These are phyloP conservation scores for Hapsidospora chrysogenum DNA, from an alignment of 495 filamentous ascomycete species.

Conservation along the genomic window DNA sequence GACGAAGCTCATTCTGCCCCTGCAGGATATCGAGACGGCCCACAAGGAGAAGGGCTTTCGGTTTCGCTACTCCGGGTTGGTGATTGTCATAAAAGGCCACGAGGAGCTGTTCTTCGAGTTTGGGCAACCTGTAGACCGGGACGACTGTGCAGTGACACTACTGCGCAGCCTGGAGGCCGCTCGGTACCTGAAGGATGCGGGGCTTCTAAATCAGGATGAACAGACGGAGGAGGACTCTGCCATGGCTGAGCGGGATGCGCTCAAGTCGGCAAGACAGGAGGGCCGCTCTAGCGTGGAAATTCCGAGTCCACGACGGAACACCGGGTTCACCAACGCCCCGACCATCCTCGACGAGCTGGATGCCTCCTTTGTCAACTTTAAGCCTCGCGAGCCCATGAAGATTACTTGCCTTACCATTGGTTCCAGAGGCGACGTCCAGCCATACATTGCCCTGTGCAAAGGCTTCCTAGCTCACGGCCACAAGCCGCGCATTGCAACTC, in stretches of 20 bases:
- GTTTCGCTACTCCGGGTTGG: conserved; percentile 80
- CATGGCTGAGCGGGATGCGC: conserved; percentile 62
- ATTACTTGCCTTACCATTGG: conserved; percentile 94
- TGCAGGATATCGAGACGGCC: conserved; percentile 86
- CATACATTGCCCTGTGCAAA: conserved; percentile 93
- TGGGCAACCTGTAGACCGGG: conserved; percentile 50
- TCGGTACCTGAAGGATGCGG: conserved; percentile 55
- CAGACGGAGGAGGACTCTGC: conserved; percentile 58
- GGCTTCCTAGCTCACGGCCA: conserved; percentile 80
- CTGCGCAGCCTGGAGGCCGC: conserved; percentile 58
- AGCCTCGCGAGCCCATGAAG: conserved; percentile 63
- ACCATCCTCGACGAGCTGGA: conserved; percentile 77
- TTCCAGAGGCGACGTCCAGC: conserved; percentile 89
- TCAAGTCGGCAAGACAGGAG: conserved; percentile 58
- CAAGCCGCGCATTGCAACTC: conserved; percentile 74
- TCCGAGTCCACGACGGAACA: conserved; percentile 34
- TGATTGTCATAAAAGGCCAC: conserved; percentile 80
- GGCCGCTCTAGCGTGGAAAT: conserved; percentile 36
- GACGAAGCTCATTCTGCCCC: conserved; percentile 81
- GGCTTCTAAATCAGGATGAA: conserved; percentile 50
- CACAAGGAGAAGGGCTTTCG: conserved; percentile 92
- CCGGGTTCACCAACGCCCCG: conserved; percentile 35
- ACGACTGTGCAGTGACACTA: conserved; percentile 77
- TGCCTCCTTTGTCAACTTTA: conserved; percentile 90
- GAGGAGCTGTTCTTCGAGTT: conserved; percentile 98